Conservation (phyloP, 1,284 basidiomycete species). For the Melampsora americana region DNA sequence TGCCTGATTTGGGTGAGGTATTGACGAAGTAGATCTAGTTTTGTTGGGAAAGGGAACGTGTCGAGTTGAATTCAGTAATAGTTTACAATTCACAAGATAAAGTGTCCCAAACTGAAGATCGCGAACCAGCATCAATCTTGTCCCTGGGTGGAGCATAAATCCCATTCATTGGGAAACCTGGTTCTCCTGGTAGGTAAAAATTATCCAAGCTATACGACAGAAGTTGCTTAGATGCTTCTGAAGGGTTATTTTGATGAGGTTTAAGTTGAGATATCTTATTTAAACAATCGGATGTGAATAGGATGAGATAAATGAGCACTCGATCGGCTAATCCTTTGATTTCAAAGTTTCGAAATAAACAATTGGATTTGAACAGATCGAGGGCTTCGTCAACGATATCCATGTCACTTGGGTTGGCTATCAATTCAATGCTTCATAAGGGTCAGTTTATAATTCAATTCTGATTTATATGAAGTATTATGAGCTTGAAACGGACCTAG, state of each 20-base stretch:
- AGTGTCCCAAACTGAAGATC: slow-evolving; percentile 24
- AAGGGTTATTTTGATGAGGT: slow-evolving; percentile 21
- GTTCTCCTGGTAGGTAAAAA: slow-evolving; percentile 92
- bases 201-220: slow-evolving; percentile 68
- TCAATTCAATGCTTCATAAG: neutral
- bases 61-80: neutral
- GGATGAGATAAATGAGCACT: slow-evolving; percentile 91
- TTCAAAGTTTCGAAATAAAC: slow-evolving; percentile 98
- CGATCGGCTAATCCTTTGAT: slow-evolving; percentile 96
- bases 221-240: slow-evolving; percentile 39
- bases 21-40: slow-evolving; percentile 73
- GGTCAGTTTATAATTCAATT: neutral
- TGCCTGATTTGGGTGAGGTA: slow-evolving; percentile 90
- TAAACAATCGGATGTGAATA: slow-evolving; percentile 96
- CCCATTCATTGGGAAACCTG: slow-evolving; percentile 86
- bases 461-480: too few relatives aligned
- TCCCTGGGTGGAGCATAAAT: slow-evolving; percentile 79
- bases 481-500: slow-evolving; percentile 60
- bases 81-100: slow-evolving; percentile 46
- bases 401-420: slow-evolving; percentile 69
- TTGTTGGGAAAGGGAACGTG: neutral
- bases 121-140: slow-evolving; percentile 77
- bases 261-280: slow-evolving; percentile 68
- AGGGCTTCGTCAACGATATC: slow-evolving; percentile 97
- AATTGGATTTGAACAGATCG: slow-evolving; percentile 97